These are phyloP conservation scores for Huntiella savannae DNA, from an alignment of 2,329 filamentous ascomycete species.

Conservation along the genomic window DNA sequence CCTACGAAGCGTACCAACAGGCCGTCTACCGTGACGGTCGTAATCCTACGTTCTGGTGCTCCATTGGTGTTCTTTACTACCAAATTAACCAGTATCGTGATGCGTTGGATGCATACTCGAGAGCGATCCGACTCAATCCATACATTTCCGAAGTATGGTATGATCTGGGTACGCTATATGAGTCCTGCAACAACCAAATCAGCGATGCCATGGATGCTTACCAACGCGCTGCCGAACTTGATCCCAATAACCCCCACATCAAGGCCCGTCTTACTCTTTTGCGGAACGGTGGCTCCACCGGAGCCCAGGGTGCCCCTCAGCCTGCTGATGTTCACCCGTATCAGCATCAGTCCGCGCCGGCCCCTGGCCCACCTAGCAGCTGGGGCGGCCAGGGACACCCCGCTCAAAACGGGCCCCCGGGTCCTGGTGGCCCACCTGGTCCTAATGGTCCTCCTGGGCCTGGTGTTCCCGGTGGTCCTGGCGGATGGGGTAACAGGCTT, in stretches of 20 bases:
- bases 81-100: conserved; percentile 99
- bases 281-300: conserved; percentile 58
- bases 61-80: conserved; percentile 95
- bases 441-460: conserved; percentile 27
- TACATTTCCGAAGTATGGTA: conserved; percentile 99
- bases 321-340: conserved; percentile 93
- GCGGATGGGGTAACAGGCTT: conserved; percentile 42
- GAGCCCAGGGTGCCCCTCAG: conserved; percentile 61
- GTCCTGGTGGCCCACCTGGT: conserved; percentile 31
- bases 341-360: conserved; percentile 68
- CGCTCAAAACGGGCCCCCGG: conserved; percentile 22
- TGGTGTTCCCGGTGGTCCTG: conserved; percentile 25
- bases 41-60: conserved; percentile 98
- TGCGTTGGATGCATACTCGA: conserved; percentile 90
- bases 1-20: conserved; percentile 96
- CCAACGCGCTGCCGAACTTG: conserved; percentile 80
- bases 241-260: conserved; percentile 85
- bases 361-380: conserved; percentile 68
- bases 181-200: conserved; percentile 98
- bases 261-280: conserved; percentile 83
- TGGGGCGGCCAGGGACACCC: conserved; percentile 44
- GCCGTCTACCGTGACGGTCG: conserved; percentile 94
- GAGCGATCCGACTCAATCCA: conserved; percentile 87
- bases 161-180: conserved; percentile 91
- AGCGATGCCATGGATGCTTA: conserved; percentile 92